These are phyloP conservation scores for Mucor racemosus DNA, from an alignment of 371 early-diverging fungal species.

Conservation along the genomic window DNA sequence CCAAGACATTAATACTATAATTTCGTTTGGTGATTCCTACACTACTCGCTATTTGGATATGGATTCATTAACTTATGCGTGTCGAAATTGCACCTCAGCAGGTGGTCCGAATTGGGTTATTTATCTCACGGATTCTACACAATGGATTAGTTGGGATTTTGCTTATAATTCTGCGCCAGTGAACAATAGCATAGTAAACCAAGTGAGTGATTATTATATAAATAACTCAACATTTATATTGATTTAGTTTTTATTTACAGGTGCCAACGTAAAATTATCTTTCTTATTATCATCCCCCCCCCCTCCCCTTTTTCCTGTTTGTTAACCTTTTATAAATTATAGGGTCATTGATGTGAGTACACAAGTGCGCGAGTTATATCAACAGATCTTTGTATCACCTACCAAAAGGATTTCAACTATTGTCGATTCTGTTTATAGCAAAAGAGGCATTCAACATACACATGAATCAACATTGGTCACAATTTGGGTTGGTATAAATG, in stretches of 20 bases:
- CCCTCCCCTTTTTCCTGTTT: neutral
- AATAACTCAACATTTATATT: neutral
- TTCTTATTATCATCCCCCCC: no score
- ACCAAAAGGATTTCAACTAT: conserved; percentile 6
- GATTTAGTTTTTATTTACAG: neutral
- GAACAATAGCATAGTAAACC: conserved; percentile 29
- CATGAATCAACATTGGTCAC: conserved; percentile 29
- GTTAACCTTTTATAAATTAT: neutral
- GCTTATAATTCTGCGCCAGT: conserved; percentile 49
- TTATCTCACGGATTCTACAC: conserved; percentile 28
- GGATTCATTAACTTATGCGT: conserved; percentile 31
- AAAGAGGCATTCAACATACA: conserved; percentile 12
- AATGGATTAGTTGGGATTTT: conserved; percentile 42
- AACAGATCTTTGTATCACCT: conserved; percentile 24
- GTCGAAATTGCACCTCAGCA: conserved; percentile 41
- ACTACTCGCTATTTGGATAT: conserved; percentile 39
- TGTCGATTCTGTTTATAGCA: conserved; percentile 6
- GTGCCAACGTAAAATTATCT: conserved; percentile 11
- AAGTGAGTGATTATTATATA: conserved; percentile 22
- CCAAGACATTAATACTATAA: conserved; percentile 29
- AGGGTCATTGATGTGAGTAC: conserved; percentile 40
- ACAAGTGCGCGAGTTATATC: conserved; percentile 38
- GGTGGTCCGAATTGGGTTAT: conserved; percentile 50
- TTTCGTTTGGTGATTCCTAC: conserved; percentile 50
- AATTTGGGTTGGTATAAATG: conserved; percentile 51